Base-by-base conservation (phyloP, 306 rosid genomes). In the Purshia tridentata region DNA sequence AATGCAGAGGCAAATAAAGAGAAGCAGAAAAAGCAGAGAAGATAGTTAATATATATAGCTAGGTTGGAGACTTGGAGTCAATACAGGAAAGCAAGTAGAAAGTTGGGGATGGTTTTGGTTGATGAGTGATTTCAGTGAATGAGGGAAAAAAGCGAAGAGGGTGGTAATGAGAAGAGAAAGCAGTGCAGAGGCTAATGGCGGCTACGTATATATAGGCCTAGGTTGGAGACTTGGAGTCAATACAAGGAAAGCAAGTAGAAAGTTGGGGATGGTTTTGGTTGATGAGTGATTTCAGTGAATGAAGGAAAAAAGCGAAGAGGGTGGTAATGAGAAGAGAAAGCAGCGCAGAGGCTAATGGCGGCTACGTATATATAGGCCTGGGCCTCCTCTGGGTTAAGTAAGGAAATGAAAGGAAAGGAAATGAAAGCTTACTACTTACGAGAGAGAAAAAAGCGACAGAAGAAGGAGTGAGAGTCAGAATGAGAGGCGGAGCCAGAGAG, bases 131-230 rank as follows among this genome's bases (percentile, higher is more conserved):
- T 46, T 65, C 40, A 65, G 18, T 45, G 42, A 65, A 13, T 29
- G 18, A 29, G 64, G 41, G n/a, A n/a, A n/a, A 58, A 49, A 49
- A 29, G 42, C 63, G n/a, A n/a, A n/a, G n/a, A n/a, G n/a, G n/a
- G n/a, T n/a, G n/a, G n/a, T n/a, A n/a, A n/a, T n/a, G n/a, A n/a
- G n/a, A n/a, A n/a, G n/a, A 23, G 8, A 10, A 49, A 16, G 16
- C 46, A 40, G 47, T 39, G 5, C 59, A 69, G 73, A n/a, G 62
- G 49, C 73, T 51, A 52, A 2, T 39, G 73, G 61, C 40, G 62
- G 73, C 8, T 52, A n/a, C 4, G 8, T 9, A 23, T 14, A 6
- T 48, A 64, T 14, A n/a, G n/a, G n/a, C n/a, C 7, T 4, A 7
- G 29, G 46, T 35, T 13, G 15, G 69, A 64, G 51, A 64, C 35